phyloP scores from a whole-genome alignment of 2,329 filamentous ascomycete genomes.

The Fusarium subglutinans region DNA sequence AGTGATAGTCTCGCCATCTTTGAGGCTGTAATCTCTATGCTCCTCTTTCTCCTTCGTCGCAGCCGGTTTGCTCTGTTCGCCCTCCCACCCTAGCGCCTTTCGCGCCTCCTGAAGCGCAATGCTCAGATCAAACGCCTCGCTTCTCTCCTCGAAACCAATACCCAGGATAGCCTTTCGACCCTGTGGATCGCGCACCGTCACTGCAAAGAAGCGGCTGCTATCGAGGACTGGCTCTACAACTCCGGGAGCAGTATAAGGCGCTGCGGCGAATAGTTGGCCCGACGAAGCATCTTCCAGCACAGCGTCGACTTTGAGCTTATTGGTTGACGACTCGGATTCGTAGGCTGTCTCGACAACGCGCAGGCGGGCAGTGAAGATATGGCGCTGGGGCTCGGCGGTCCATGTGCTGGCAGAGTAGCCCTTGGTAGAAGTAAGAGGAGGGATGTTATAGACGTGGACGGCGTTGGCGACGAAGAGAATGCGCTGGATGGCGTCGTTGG shows the following conservation, averaged over 20 bases:
- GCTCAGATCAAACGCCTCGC: constrained; percentile 86
- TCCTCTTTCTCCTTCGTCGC: constrained; percentile 51
- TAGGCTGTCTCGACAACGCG: constrained; percentile 81
- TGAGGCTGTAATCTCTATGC: constrained; percentile 77
- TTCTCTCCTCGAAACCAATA: constrained; percentile 87
- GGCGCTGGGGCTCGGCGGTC: constrained; percentile 75
- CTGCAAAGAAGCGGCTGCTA: constrained; percentile 83
- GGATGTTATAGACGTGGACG: constrained; percentile 89
- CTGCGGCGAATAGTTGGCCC: constrained; percentile 83
- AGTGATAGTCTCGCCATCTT: constrained; percentile 89
- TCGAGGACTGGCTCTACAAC: constrained; percentile 83
- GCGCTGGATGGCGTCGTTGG: constrained; percentile 82
- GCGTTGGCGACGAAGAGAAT: constrained; percentile 79
- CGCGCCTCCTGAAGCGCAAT: constrained; percentile 82
- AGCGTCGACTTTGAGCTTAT: constrained; percentile 75
- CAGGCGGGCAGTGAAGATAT: constrained; percentile 87
- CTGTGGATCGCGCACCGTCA: constrained; percentile 79
- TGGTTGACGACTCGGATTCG: constrained; percentile 50
- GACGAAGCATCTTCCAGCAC: constrained; percentile 79
- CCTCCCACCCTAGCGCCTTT: constrained; percentile 72
- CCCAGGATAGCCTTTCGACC: constrained; percentile 82
- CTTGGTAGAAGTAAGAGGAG: constrained; percentile 78
- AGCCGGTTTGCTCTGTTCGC: constrained; percentile 48
- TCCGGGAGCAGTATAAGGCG: constrained; percentile 73
- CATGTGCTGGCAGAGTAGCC: constrained; percentile 82